Evolutionary conservation across 2,329 filamentous ascomycete species (phyloP), one percentile per base, ranked within the genome.

Genomic region (Fusarium verticillioides): DNA sequence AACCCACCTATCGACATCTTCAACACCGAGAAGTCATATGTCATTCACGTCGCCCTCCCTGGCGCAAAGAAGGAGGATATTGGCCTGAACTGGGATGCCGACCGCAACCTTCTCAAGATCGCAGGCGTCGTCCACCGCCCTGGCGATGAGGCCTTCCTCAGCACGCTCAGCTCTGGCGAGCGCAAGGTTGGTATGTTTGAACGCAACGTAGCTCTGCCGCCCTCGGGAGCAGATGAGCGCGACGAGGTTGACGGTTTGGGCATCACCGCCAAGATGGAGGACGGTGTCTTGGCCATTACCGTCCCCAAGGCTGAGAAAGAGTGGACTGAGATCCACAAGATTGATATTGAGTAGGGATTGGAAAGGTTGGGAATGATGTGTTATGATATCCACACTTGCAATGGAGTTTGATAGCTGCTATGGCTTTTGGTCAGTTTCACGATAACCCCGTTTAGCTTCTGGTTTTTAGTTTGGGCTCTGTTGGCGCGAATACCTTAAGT

Each of bases 1-100:
- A 81, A 82, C 9, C 92, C 92, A 2, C 90, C 92, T n/a, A 85
- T 91, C 62, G 94, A 97, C 79, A 84, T 95, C 72, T 96, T 96
- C 85, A 89, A 92, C 79, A 92, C 91, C 9, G 82, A 89, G 11
- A 82, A 84, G 37, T 82, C 89, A 19, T 95, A 91, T 79, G 84
- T 94, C 47, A 83, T 96, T 13, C 93, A 96, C 81, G 84, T 95
- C 77, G 91, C 93, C 2, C 86, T 97, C 0, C 93, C 94, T 0
- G 94, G 94, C 32, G 93, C 92, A 4, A 91, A 91, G 83, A 95
- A 95, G 82, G 88, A 94, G 77, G 93, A 96, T 77, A 85, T 96
- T 10, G 92, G 88, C 64, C 89, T 96, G 50, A 91, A 91, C 80
- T 97, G 93, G 89, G 90, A 96, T 74, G 86, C 89, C 0, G 91